A percentile compares a stretch with the other conserved stretches of the same genome.
phyloP scores from a whole-genome alignment of 176 grass and related monocot species.

The Tillandsia leiboldiana region DNA sequence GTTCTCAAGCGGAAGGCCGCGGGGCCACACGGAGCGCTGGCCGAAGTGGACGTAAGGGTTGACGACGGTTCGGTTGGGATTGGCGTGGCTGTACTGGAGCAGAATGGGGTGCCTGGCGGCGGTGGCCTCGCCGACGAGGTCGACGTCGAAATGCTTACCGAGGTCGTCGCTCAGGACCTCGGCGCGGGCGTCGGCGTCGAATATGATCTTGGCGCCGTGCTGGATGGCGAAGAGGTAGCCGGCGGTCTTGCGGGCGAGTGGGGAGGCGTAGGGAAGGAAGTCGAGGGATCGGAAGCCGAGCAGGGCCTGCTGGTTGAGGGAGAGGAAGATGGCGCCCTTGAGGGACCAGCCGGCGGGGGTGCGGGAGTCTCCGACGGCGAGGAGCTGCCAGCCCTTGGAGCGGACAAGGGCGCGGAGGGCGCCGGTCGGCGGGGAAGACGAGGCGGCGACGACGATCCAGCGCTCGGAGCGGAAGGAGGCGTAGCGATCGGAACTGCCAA shows the following conservation, averaged over 20 bases:
- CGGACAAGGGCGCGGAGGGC: slow-evolving; percentile 52
- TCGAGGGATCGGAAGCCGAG: slow-evolving; percentile 87
- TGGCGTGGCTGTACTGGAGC: slow-evolving; percentile 85
- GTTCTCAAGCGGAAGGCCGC: slow-evolving; percentile 75
- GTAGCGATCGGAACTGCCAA: slow-evolving; percentile 26
- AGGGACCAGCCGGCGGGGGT: slow-evolving; percentile 75
- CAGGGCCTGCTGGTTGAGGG: slow-evolving; percentile 77
- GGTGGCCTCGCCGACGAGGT: slow-evolving; percentile 38
- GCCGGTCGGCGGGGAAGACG: slow-evolving; percentile 42
- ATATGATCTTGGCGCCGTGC: slow-evolving; percentile 88
- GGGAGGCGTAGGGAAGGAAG: slow-evolving; percentile 79
- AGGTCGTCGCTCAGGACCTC: slow-evolving; percentile 77
- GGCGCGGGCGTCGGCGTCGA: slow-evolving; percentile 86
- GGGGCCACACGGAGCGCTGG: slow-evolving; percentile 89
- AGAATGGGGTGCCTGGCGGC: slow-evolving; percentile 63
- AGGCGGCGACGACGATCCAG: slow-evolving; percentile 91
- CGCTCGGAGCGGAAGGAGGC: slow-evolving; percentile 70
- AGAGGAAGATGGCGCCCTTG: slow-evolving; percentile 94
- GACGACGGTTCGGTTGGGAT: slow-evolving; percentile 81
- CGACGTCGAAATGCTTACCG: slow-evolving; percentile 64
- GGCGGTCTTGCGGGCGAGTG: slow-evolving; percentile 77
- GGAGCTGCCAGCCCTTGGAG: slow-evolving; percentile 88
- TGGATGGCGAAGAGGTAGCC: slow-evolving; percentile 96
- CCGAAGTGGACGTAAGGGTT: slow-evolving; percentile 98
- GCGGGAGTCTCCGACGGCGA: slow-evolving; percentile 75